Conservation (phyloP, 192 early-diverging fungal species). For the Backusella australiensis region DNA sequence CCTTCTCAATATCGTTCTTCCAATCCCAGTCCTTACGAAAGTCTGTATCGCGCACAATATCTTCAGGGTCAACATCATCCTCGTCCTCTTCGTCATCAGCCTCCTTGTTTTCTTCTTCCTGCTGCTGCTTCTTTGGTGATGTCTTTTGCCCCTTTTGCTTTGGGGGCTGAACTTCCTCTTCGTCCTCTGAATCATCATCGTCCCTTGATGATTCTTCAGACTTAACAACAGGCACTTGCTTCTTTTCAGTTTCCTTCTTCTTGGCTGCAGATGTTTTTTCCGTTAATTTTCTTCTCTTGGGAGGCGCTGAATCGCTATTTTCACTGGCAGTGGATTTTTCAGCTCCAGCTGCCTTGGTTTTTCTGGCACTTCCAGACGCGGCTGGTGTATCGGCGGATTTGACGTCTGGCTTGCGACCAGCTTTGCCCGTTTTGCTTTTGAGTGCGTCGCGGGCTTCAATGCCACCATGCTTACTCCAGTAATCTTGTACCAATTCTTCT, state of each 20-base stretch:
- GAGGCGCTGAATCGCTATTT: background rate
- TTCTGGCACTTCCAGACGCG: background rate
- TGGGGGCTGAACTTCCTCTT: background rate
- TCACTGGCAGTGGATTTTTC: background rate
- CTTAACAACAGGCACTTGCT: background rate
- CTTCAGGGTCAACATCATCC: background rate
- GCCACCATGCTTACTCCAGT: background rate
- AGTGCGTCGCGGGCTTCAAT: background rate
- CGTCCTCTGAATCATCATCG: conserved; percentile 1
- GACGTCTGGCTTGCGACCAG: background rate
- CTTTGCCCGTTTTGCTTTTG: background rate
- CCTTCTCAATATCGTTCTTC: conserved; percentile 1
- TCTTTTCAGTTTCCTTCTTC: background rate
- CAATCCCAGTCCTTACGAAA: background rate
- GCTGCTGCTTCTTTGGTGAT: background rate
- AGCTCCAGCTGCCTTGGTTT: background rate
- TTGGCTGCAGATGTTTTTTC: background rate
- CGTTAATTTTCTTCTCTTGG: background rate
- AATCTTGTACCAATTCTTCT: background rate
- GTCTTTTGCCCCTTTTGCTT: background rate
- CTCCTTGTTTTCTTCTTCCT: background rate
- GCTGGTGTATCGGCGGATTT: background rate
- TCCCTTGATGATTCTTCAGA: background rate
- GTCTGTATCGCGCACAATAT: background rate
- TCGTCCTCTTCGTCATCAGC: background rate